These are phyloP conservation scores for Chalaropsis ovoidea DNA, from an alignment of 2,329 filamentous ascomycete genomes.

Conservation along the genomic window DNA sequence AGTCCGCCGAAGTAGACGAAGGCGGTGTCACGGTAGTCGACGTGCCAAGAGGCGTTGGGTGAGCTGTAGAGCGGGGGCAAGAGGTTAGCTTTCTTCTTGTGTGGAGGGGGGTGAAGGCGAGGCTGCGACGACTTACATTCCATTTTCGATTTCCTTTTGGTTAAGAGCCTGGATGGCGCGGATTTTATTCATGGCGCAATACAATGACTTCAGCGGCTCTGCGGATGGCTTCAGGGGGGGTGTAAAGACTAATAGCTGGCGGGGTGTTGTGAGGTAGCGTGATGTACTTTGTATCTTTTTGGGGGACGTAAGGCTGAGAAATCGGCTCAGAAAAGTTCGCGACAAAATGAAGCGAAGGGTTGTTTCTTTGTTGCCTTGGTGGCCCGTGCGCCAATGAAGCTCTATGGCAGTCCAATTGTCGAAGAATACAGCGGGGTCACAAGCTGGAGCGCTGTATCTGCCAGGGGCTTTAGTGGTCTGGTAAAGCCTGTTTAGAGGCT, in stretches of 20 bases:
- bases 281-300: background rate
- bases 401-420: background rate
- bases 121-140: constrained; percentile 47
- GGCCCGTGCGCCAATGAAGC: constrained; percentile 11
- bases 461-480: background rate
- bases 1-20: constrained; percentile 94
- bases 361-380: constrained; percentile 6
- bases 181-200: constrained; percentile 73
- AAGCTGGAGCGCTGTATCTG: background rate
- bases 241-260: background rate
- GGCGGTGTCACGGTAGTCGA: constrained; percentile 93
- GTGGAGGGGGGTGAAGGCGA: constrained; percentile 9
- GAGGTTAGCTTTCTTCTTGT: constrained; percentile 24
- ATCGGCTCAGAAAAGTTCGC: constrained; percentile 2
- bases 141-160: constrained; percentile 84
- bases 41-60: constrained; percentile 87
- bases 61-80: constrained; percentile 41
- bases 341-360: constrained; percentile 2
- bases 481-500: background rate
- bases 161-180: constrained; percentile 88
- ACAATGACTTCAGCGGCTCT: background rate
- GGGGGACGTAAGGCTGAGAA: constrained; percentile 6
- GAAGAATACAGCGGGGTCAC: background rate
- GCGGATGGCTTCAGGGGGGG: background rate
- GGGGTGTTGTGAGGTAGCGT: background rate